Evolutionary conservation across 2,329 filamentous ascomycete genomes (phyloP), one percentile per base, ranked within the genome.

Genomic region (Decorospora gaudefroyi): DNA sequence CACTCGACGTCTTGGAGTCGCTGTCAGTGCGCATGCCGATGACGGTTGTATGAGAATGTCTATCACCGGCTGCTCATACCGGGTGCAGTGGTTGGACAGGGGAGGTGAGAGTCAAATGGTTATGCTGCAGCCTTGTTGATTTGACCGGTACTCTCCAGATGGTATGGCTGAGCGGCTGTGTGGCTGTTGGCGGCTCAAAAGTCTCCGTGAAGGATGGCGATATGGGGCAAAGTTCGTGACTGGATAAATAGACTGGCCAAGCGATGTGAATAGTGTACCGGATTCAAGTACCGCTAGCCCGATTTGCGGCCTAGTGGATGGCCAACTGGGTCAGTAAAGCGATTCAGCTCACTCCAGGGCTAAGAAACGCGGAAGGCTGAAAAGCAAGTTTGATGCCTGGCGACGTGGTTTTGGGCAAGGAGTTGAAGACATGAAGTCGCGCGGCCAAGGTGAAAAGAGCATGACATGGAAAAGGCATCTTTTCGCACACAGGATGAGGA

Each of bases 11-110:
- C 42, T 62, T 62, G 32, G 61, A 39, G 18, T 63, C 57, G 27
- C 42, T 39, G 50, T 65, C 66, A 60, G 45, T 42, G 44, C 56
- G 59, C 66, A 69, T 69, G 36, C 58, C 65, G 61, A 57, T 35
- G 38, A 55, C 41, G 45, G 23, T 52, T 35, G 25, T 53, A 29
- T 38, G 32, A 28, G 28, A 21, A 44, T 33, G 43, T 55, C 46
- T 49, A 50, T 62, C 52, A 59, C 50, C 54, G 45, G 41, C 49
- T 51, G 44, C 30, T 53, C 62, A 67, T 63, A 33, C 55, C 55
- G 45, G 39, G 46, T 7, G 27, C 33, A 15, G n/a, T 16, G 21
- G n/a, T n/a, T n/a, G n/a, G n/a, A n/a, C n/a, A n/a, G n/a, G n/a
- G n/a, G n/a, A n/a, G n/a, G n/a, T n/a, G n/a, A 27, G 6, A 22